Evolutionary conservation across 2,329 filamentous ascomycete genomes (phyloP).

Genomic region (Stylonectria norvegica): DNA sequence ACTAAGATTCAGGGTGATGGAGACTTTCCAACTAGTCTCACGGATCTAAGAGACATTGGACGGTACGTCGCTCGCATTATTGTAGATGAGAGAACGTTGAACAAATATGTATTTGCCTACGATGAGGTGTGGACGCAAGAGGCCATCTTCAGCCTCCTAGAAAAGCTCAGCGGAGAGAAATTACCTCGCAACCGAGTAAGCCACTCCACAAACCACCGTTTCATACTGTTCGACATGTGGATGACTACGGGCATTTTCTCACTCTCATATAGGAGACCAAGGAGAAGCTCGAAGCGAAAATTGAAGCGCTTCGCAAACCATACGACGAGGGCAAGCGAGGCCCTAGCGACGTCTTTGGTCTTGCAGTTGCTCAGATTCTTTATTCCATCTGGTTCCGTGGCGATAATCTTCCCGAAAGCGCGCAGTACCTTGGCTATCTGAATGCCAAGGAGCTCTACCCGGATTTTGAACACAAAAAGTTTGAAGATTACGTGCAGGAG

Average conservation of each 20-base stretch:
- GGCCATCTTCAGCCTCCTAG: constrained; percentile 43
- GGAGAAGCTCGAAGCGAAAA: not conserved
- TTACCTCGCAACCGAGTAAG: no score
- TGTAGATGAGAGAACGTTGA: constrained; percentile 49
- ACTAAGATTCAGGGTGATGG: constrained; percentile 44
- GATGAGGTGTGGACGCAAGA: constrained; percentile 44
- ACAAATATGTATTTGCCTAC: constrained; percentile 48
- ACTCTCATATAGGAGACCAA: no score
- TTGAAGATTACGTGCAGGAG: constrained; percentile 1
- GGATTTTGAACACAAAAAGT: constrained; percentile 34
- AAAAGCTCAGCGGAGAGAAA: constrained; percentile 47
- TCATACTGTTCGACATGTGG: no score
- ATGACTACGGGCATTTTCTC: no score
- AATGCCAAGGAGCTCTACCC: constrained; percentile 52
- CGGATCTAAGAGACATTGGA: constrained; percentile 50
- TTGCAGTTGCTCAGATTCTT: no score
- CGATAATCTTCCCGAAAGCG: constrained; percentile 52
- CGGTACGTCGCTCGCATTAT: constrained; percentile 49
- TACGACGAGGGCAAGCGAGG: no score
- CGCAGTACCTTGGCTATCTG: constrained; percentile 53
- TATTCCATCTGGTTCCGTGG: constrained; percentile 47
- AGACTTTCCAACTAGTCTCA: constrained; percentile 40
- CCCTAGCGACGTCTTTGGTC: no score
- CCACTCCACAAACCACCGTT: no score
- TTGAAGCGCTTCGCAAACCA: no score